Conservation (phyloP, 805 yeast species). For the Starmera dryadoides region DNA sequence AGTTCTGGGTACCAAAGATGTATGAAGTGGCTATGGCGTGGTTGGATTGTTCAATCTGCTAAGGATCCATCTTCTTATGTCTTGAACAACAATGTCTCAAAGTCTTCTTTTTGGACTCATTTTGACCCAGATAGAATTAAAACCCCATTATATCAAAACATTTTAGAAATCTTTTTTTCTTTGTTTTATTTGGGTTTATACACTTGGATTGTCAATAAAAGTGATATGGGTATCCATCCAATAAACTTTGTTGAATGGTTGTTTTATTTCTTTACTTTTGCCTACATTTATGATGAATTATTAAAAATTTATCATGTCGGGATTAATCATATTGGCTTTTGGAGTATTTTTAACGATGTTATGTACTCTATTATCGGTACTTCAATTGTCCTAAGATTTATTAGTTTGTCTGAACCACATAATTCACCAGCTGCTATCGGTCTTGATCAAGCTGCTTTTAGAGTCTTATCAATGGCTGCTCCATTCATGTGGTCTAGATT, state of each 20-base stretch:
- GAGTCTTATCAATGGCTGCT: constrained; percentile 71
- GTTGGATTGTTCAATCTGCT: constrained; percentile 80
- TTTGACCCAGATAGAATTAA: constrained; percentile 79
- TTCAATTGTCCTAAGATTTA: constrained; percentile 49
- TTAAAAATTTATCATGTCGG: constrained; percentile 76
- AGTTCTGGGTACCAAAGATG: constrained; percentile 82
- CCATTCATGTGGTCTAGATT: constrained; percentile 85
- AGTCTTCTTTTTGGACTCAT: constrained; percentile 49
- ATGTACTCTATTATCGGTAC: constrained; percentile 50
- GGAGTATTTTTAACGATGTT: constrained; percentile 70
- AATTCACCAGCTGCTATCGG: constrained; percentile 20
- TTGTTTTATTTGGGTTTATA: constrained; percentile 53
- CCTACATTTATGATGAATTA: constrained; percentile 61
- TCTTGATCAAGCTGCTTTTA: constrained; percentile 53
- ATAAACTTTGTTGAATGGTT: constrained; percentile 43
- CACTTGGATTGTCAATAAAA: constrained; percentile 57
- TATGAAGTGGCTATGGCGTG: constrained; percentile 87
- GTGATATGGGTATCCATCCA: constrained; percentile 26
- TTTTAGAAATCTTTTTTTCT: constrained; percentile 61
- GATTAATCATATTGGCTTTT: constrained; percentile 58
- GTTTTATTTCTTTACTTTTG: constrained; percentile 61
- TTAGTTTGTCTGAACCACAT: constrained; percentile 21
- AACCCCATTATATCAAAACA: constrained; percentile 79
- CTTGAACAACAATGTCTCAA: constrained; percentile 52
- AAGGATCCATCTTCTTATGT: constrained; percentile 64